phyloP scores from a whole-genome alignment of 2,329 filamentous ascomycete species.

The Didymella lethalis region DNA sequence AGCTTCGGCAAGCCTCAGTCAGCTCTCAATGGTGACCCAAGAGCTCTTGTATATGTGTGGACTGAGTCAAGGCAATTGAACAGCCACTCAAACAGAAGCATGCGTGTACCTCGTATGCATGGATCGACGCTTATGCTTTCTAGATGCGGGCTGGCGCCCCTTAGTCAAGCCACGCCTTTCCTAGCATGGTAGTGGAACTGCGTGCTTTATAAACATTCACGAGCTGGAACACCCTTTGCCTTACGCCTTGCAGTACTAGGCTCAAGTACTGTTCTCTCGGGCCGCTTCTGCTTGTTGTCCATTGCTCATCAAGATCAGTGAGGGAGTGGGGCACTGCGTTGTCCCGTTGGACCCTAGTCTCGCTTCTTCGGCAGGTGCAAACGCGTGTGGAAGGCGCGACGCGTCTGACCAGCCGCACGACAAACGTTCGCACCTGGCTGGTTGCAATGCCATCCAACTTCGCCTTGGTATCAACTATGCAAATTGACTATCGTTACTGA shows the following conservation, averaged over 20 bases:
- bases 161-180: conserved; percentile 7
- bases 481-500: not conserved
- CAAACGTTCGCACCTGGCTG: not conserved
- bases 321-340: not conserved
- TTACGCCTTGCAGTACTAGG: not conserved
- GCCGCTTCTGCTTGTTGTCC: not conserved
- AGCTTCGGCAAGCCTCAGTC: not conserved
- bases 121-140: conserved; percentile 9
- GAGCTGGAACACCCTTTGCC: not conserved
- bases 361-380: not conserved
- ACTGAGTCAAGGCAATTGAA: conserved; percentile 7
- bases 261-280: not conserved
- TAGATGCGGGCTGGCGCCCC: not conserved
- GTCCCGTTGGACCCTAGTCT: not conserved
- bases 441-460: not conserved
- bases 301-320: not conserved
- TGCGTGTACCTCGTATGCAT: conserved; percentile 6
- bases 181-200: conserved; percentile 3
- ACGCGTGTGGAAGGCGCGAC: conserved; percentile 5
- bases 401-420: conserved; percentile 3
- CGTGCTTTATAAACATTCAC: not conserved
- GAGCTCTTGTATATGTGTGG: not conserved
- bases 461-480: not conserved
- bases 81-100: not conserved
- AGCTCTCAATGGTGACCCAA: not conserved